Evolutionary conservation across 78 protist species (phyloP).

Genomic region (Dictyostelium purpureum): DNA sequence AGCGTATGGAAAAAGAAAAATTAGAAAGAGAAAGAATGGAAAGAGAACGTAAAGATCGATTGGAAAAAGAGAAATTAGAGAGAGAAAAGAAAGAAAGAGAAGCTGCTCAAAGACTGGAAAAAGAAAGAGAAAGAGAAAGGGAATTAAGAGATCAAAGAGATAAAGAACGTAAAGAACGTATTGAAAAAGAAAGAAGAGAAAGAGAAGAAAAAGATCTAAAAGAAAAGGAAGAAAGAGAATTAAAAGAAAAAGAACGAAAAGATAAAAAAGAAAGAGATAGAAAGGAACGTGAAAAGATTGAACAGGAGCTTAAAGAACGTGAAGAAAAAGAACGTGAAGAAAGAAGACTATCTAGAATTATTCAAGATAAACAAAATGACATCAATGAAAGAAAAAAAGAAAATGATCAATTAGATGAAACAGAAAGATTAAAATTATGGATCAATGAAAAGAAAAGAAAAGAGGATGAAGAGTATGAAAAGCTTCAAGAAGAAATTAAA

Average conservation of each 20-base stretch:
- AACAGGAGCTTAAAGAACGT: background rate
- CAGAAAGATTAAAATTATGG: background rate
- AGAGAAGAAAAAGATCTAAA: conserved; percentile 13
- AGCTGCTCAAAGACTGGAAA: background rate
- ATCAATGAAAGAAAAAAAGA: conserved; percentile 1
- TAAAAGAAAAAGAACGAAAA: background rate
- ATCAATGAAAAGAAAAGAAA: background rate
- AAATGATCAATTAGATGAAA: background rate
- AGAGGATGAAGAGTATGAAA: conserved; percentile 11
- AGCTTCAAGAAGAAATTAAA: conserved; percentile 16
- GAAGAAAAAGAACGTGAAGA: conserved; percentile 14
- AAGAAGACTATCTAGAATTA: background rate
- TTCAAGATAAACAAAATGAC: conserved; percentile 18
- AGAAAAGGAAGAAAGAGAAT: background rate
- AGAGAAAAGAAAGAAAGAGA: background rate
- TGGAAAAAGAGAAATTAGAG: conserved; percentile 30
- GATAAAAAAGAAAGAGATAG: background rate
- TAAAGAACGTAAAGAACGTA: conserved; percentile 6
- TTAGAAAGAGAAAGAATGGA: background rate
- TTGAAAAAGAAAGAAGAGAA: conserved; percentile 25
- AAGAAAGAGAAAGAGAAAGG: background rate
- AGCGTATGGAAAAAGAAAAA: background rate
- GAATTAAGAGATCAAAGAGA: background rate
- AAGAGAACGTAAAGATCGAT: background rate
- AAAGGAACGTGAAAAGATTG: conserved; percentile 1